These are phyloP conservation scores for Microsporum canis DNA, from an alignment of 2,329 filamentous ascomycete species.

Conservation along the genomic window DNA sequence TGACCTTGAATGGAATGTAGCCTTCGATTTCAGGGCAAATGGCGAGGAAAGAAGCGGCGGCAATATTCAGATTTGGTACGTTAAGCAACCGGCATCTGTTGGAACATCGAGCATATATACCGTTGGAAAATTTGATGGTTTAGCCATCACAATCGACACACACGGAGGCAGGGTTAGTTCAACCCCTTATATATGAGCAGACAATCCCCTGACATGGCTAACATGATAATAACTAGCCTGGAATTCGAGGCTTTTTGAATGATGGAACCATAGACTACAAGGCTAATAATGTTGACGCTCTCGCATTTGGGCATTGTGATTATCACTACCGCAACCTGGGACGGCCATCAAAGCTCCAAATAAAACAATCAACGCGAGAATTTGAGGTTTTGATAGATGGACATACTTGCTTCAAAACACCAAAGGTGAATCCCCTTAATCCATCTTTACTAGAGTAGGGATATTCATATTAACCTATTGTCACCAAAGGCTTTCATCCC, in stretches of 20 bases:
- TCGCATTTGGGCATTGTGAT: slow-evolving; percentile 88
- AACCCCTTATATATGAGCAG: background rate
- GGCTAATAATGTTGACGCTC: slow-evolving; percentile 63
- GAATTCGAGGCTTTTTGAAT: slow-evolving; percentile 84
- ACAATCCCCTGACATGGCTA: background rate
- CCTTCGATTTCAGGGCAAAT: slow-evolving; percentile 77
- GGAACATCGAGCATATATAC: slow-evolving; percentile 73
- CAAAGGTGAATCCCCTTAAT: slow-evolving; percentile 39
- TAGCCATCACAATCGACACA: slow-evolving; percentile 75
- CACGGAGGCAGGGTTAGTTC: slow-evolving; percentile 53
- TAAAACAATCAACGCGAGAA: slow-evolving; percentile 53
- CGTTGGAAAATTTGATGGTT: slow-evolving; percentile 73
- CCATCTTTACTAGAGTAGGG: background rate
- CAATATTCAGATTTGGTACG: slow-evolving; percentile 90
- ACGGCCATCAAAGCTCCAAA: slow-evolving; percentile 63
- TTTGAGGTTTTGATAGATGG: slow-evolving; percentile 77
- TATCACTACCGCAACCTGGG: slow-evolving; percentile 88
- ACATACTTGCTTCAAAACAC: slow-evolving; percentile 67
- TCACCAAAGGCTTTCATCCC: slow-evolving; percentile 56
- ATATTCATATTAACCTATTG: background rate
- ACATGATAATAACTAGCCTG: slow-evolving; percentile 41
- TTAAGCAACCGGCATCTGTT: slow-evolving; percentile 55
- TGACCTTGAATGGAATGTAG: slow-evolving; percentile 61
- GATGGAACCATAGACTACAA: slow-evolving; percentile 75
- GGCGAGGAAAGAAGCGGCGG: slow-evolving; percentile 77